Evolutionary conservation across 2,329 filamentous ascomycete genomes (phyloP).

Genomic region (Fusarium secorum): DNA sequence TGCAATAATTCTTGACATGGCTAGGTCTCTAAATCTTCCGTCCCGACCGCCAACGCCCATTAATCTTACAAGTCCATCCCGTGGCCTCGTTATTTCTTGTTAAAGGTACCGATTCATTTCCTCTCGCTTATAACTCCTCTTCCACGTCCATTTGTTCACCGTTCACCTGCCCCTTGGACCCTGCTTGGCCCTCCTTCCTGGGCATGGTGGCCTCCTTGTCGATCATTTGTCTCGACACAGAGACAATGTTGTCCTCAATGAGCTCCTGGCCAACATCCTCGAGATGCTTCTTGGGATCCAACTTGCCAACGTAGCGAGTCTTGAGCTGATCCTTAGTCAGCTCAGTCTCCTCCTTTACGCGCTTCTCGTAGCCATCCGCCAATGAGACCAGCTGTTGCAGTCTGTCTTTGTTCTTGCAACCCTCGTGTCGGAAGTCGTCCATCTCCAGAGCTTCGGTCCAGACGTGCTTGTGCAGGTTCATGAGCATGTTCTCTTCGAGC

Average conservation of each 20-base stretch:
- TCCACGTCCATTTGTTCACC: slow-evolving; percentile 75
- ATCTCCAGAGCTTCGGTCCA: slow-evolving; percentile 98
- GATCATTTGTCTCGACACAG: slow-evolving; percentile 98
- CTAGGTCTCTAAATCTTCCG: slow-evolving; percentile 41
- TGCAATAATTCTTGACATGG: slow-evolving; percentile 39
- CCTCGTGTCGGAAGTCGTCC: slow-evolving; percentile 91
- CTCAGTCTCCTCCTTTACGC: slow-evolving; percentile 98
- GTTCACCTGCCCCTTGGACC: slow-evolving; percentile 59
- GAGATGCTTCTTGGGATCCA: slow-evolving; percentile 99
- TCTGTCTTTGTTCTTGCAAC: slow-evolving; percentile 83
- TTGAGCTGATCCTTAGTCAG: slow-evolving; percentile 97
- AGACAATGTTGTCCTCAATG: slow-evolving; percentile 99
- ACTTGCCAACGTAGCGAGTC: slow-evolving; percentile 98
- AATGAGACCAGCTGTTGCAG: slow-evolving; percentile 87
- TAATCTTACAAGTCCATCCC: slow-evolving; percentile 45
- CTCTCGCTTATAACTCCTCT: slow-evolving; percentile 56
- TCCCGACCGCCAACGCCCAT: slow-evolving; percentile 45
- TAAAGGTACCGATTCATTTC: slow-evolving; percentile 6
- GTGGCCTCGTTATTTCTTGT: slow-evolving; percentile 30
- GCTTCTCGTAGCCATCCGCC: slow-evolving; percentile 96
- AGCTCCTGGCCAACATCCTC: slow-evolving; percentile 95
- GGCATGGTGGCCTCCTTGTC: slow-evolving; percentile 98
- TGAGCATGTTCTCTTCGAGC: slow-evolving; percentile 98
- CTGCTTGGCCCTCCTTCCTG: slow-evolving; percentile 64
- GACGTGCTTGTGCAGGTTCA: slow-evolving; percentile 99